A percentile compares a stretch with the other conserved stretches of the same genome.
phyloP scores from a whole-genome alignment of 2,329 filamentous ascomycete genomes.

The Magnaporthiopsis rhizophila region DNA sequence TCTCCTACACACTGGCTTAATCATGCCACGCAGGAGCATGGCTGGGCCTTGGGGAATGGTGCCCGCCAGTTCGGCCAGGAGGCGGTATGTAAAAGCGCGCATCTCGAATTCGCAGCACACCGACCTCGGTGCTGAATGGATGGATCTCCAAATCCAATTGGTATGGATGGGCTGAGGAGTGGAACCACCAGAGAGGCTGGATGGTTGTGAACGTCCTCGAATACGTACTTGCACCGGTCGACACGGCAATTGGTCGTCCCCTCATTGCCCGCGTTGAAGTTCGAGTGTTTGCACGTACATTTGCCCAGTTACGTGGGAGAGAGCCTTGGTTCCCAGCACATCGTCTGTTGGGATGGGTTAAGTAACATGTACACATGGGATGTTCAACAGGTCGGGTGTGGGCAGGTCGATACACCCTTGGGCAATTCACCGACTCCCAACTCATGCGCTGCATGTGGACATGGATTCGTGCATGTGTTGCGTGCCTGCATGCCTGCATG shows the following conservation, averaged over 20 bases:
- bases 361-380: not conserved
- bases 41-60: not conserved
- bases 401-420: not conserved
- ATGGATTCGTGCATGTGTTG: not conserved
- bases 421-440: not conserved
- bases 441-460: not conserved
- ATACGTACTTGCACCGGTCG: no score
- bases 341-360: not conserved
- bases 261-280: no score
- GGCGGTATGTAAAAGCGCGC: not conserved
- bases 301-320: not conserved
- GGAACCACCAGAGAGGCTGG: not conserved
- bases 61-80: not conserved
- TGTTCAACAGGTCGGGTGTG: not conserved
- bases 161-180: not conserved
- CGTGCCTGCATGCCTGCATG: not conserved
- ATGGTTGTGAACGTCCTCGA: no score
- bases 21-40: not conserved
- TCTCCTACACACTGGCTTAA: not conserved
- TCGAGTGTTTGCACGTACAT: not conserved
- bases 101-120: not conserved
- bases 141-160: not conserved
- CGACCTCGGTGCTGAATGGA: not conserved
- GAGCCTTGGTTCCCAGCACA: not conserved
- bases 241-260: not conserved